A percentile compares a stretch with the other conserved stretches of the same genome.
phyloP scores from a whole-genome alignment of 768 basidiomycete species.

The Phaffia tasmanica region DNA sequence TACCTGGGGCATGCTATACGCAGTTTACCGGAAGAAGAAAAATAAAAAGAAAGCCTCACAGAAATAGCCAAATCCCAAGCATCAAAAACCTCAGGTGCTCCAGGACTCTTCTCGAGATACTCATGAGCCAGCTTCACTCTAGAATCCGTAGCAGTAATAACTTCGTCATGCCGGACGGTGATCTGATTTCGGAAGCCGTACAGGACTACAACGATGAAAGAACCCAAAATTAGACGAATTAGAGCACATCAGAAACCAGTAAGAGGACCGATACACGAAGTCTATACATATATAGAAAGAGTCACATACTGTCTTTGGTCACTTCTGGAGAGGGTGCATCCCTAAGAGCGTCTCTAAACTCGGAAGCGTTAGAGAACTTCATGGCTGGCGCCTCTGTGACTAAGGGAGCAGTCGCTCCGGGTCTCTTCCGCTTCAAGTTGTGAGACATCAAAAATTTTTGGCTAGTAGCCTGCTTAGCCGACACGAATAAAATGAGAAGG shows the following conservation, averaged over 20 bases:
- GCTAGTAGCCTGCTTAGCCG: too few relatives aligned
- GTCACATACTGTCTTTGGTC: slow-evolving; percentile 20
- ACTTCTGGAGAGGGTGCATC: slow-evolving; percentile 9
- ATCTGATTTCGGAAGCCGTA: slow-evolving; percentile 55
- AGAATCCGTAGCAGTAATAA: slow-evolving; percentile 38
- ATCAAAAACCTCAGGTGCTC: slow-evolving; percentile 52
- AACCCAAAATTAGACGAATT: too few relatives aligned
- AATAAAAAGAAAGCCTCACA: slow-evolving; percentile 38
- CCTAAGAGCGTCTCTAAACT: slow-evolving; percentile 20
- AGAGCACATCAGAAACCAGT: too few relatives aligned
- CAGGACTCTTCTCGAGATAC: slow-evolving; percentile 53
- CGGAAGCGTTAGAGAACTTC: slow-evolving; percentile 11
- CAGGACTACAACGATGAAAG: slow-evolving; percentile 38
- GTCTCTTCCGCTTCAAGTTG: slow-evolving; percentile 10
- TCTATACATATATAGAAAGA: background rate
- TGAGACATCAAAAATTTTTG: too few relatives aligned
- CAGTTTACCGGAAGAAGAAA: slow-evolving; percentile 4
- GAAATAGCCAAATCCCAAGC: slow-evolving; percentile 51
- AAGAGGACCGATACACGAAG: background rate
- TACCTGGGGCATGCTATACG: background rate
- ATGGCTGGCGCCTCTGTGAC: slow-evolving; percentile 1
- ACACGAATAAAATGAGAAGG: too few relatives aligned
- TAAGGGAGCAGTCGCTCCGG: background rate
- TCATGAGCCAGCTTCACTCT: slow-evolving; percentile 43
- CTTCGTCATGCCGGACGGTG: slow-evolving; percentile 46